Evolutionary conservation across 305 asterid genomes (phyloP), one percentile per base, ranked within the genome.

Genomic region (Nicotiana rustica): DNA sequence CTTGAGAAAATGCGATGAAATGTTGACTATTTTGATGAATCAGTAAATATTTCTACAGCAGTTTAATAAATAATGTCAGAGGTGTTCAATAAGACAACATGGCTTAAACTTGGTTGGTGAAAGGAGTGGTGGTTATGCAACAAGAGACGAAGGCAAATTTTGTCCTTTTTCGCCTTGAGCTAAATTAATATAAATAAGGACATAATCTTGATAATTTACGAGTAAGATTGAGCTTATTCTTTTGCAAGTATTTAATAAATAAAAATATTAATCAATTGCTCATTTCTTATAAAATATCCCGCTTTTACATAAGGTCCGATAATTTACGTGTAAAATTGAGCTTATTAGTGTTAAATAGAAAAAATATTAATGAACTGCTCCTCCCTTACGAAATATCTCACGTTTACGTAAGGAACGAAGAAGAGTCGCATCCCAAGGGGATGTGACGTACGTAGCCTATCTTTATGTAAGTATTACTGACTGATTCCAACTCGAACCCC

Each of bases 91-190:
- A 62, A 75, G 65, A 75, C 79, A 75, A 75, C 79, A 29, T 0
- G 25, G 47, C 79, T 9, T 75, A 75, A 14, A 75, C 0, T 52
- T 75, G 65, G 64, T 75, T 75, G 79, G 64, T 75, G 21, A 75
- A 52, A 75, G 47, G 9, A 12, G 25, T 52, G 79, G 79, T 75
- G 79, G 79, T 49, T 75, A 75, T 25, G 44, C 65, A 75, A 73
- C 59, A 7, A 14, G 64, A 73, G 14, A 25, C 6, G 25, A 52
- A 13, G 25, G 21, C 57, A 12, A 21, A 19, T 12, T 71, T 6
- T 21, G 18, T 10, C 56, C 60, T 44, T 1, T 18, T 18, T 9
- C 0, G 18, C 12, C 21, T 41, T 70, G 59, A 70, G 12, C 35
- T 41, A 35, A 65, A 52, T 56, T 56, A 13, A 56, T 14, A 55